Base-by-base conservation (phyloP, 2,329 filamentous ascomycete genomes). In the Aspergillus fumigatiaffinis region DNA sequence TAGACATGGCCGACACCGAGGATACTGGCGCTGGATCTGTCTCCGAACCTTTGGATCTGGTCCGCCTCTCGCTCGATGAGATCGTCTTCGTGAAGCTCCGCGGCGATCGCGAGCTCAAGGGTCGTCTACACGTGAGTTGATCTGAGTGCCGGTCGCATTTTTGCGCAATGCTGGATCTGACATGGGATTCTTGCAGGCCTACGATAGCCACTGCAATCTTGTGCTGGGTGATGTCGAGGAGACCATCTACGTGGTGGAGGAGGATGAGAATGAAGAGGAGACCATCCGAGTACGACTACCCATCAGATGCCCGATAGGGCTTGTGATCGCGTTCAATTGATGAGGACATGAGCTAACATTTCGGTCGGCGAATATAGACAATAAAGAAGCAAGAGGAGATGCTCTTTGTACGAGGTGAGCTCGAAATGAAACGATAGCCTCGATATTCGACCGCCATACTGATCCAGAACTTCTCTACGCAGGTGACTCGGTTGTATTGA, bases 321-420 rank as follows among this genome's bases (percentile, higher is more conserved):
- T 20, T 50, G 52, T 12, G 50, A 38, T 60, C 9, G 52, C 51
- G 53, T 12, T 38, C 26, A 46, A 10, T 10, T 35, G 28, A 49
- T 12, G 2, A n/a, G 14, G 14, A 29, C 9, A 14, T 32, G 51
- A 29, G 53, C 64, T 65, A 59, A 65, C 51, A 3, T 50, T 21
- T 49, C 38, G 32, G 47, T 9, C n/a, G 25, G 26, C 49, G 42
- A 46, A 32, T 52, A 14, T 62, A 96, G 90, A 96, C 92, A 14
- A 86, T 94, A 61, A 96, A 93, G 79, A 96, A 96, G 78, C 95
- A 97, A 76, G 95, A 92, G 47, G 94, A 97, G 74, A 99, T 99
- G 94, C 80, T 99, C 21, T 99, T 99, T 74, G 93, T 99, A 57
- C 83, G 94, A 90, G 93, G 92, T 93, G 78, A 61, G 83, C 75